phyloP scores from a whole-genome alignment of 2,329 filamentous ascomycete genomes.

The Fusarium luffae region DNA sequence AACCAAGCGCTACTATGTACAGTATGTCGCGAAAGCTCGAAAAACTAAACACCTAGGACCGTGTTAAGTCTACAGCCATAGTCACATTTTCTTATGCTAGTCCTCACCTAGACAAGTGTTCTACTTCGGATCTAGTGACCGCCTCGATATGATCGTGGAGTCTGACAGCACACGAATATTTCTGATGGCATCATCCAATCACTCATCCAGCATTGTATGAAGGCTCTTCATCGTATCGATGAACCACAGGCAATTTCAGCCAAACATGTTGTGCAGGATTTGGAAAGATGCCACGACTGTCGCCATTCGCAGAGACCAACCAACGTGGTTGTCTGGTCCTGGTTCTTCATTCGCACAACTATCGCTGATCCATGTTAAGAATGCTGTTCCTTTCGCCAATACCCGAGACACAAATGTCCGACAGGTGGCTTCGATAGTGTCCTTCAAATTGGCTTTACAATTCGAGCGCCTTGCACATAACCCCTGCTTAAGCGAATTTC shows the following conservation, averaged over 20 bases:
- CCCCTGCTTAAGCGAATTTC: constrained; percentile 26
- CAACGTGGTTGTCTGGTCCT: constrained; percentile 4
- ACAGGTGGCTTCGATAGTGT: constrained; percentile 27
- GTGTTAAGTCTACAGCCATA: constrained; percentile 7
- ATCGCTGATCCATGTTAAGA: constrained; percentile 20
- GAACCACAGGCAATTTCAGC: neutral
- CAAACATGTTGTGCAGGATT: neutral
- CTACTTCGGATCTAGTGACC: constrained; percentile 5
- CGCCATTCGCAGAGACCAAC: neutral
- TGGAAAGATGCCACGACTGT: neutral
- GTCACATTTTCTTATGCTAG: constrained; percentile 7
- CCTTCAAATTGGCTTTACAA: constrained; percentile 13
- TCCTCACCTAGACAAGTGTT: constrained; percentile 1
- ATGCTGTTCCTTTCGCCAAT: constrained; percentile 30
- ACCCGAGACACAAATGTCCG: constrained; percentile 34
- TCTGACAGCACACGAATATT: neutral
- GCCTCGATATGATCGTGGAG: constrained; percentile 4
- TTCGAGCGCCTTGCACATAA: constrained; percentile 24
- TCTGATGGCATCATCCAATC: neutral
- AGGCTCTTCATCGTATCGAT: neutral
- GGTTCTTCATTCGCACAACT: constrained; percentile 26
- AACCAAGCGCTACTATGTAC: constrained; percentile 16
- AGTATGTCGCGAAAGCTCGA: constrained; percentile 3
- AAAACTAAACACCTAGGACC: constrained; percentile 10
- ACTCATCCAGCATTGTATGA: neutral